Percentiles rank a stretch among this genome's conserved stretches.
Conservation (phyloP, 2,329 filamentous ascomycete genomes). For the Dactylella cylindrospora region DNA sequence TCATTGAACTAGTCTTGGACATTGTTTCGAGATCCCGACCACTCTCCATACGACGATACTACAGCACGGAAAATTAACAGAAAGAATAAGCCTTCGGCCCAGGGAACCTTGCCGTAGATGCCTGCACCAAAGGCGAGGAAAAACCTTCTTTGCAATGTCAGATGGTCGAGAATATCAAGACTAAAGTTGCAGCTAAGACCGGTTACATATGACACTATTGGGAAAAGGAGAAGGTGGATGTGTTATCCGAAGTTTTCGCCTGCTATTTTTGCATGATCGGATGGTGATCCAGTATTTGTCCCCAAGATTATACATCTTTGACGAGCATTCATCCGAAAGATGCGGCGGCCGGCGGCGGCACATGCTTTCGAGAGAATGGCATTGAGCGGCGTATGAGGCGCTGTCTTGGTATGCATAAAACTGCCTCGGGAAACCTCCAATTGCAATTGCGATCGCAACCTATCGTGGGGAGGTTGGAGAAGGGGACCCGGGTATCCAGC, state of each 20-base stretch:
- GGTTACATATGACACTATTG: conserved; percentile 13
- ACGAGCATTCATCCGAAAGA: conserved; percentile 18
- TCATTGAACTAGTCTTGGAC: conserved; percentile 4
- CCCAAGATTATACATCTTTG: conserved; percentile 36
- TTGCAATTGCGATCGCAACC: too few relatives aligned
- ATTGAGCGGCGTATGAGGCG: conserved; percentile 11
- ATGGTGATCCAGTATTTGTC: conserved; percentile 22
- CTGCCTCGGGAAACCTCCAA: conserved; percentile 34
- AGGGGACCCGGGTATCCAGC: conserved; percentile 26
- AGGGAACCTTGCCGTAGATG: conserved; percentile 10
- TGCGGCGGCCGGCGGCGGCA: conserved; percentile 25
- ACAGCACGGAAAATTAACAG: conserved; percentile 9
- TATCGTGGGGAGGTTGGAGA: too few relatives aligned
- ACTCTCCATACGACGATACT: too few relatives aligned
- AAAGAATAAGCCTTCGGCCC: not conserved
- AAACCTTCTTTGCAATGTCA: conserved; percentile 26
- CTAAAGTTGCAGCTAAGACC: conserved; percentile 40
- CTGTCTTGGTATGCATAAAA: conserved; percentile 6
- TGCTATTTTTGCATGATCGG: conserved; percentile 37
- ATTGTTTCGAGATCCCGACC: too few relatives aligned
- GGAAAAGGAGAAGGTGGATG: conserved; percentile 33
- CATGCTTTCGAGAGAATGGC: conserved; percentile 22
- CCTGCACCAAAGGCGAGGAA: too few relatives aligned
- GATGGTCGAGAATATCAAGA: conserved; percentile 38
- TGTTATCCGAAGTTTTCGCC: conserved; percentile 17